Evolutionary conservation across 495 filamentous ascomycete genomes (phyloP).

Genomic region (Friedmanniomyces simplex): DNA sequence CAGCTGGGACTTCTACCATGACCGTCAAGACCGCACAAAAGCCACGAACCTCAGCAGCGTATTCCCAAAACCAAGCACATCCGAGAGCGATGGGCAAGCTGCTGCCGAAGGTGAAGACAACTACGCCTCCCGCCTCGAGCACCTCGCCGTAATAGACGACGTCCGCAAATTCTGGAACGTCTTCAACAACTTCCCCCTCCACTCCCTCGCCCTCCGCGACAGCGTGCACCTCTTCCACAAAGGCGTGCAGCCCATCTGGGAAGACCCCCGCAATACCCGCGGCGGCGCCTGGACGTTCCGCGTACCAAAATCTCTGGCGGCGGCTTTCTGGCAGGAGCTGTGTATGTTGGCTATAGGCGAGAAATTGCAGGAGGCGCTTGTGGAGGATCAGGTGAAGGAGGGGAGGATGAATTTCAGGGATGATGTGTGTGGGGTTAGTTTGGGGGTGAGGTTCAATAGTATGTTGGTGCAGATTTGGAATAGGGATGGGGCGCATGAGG

Average conservation of each 20-base stretch:
- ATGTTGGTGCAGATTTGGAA: slow-evolving; percentile 83
- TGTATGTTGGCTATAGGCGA: slow-evolving; percentile 77
- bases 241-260: slow-evolving; percentile 79
- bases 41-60: slow-evolving; percentile 6
- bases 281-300: slow-evolving; percentile 85
- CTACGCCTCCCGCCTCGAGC: slow-evolving; percentile 57
- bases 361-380: slow-evolving; percentile 63
- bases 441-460: slow-evolving; percentile 64
- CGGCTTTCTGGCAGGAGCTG: slow-evolving; percentile 70
- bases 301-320: slow-evolving; percentile 59
- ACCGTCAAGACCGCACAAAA: slow-evolving; percentile 33
- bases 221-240: slow-evolving; percentile 81
- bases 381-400: slow-evolving; percentile 51
- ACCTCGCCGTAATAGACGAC: slow-evolving; percentile 57
- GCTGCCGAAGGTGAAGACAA: slow-evolving; percentile 33
- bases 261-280: slow-evolving; percentile 70
- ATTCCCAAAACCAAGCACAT: slow-evolving; percentile 42
- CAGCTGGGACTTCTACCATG: slow-evolving; percentile 51
- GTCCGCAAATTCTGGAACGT: slow-evolving; percentile 80
- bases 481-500: slow-evolving; percentile 59
- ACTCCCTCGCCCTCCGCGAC: slow-evolving; percentile 66
- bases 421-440: slow-evolving; percentile 65
- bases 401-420: slow-evolving; percentile 50
- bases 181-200: slow-evolving; percentile 76
- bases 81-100: slow-evolving; percentile 29